Percentiles rank a stretch among this genome's conserved stretches.
Conservation (phyloP, 345 rosid species). For the Leavenworthia alabamica region DNA sequence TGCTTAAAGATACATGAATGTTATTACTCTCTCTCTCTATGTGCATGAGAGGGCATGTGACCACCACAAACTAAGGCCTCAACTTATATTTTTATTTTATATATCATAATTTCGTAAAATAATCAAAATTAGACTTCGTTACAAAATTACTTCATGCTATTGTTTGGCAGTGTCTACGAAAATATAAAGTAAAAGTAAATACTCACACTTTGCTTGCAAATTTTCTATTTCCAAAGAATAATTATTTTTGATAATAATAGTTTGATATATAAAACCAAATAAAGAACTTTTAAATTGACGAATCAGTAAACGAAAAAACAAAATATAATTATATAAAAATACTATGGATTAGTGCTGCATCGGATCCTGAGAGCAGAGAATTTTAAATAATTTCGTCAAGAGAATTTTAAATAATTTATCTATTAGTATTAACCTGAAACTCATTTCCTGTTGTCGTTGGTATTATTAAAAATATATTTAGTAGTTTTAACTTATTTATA, state of each 20-base stretch:
- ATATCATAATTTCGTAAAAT: not conserved
- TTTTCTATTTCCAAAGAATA: constrained; percentile 1
- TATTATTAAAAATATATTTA: not conserved
- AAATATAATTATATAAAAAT: not conserved
- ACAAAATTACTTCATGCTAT: not conserved
- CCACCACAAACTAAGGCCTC: constrained; percentile 31
- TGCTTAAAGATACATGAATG: constrained; percentile 12
- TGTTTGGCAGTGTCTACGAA: constrained; percentile 13
- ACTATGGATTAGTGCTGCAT: constrained; percentile 27
- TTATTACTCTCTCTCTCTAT: no score
- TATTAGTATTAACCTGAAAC: not conserved
- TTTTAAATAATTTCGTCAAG: not conserved
- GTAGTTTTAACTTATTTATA: constrained; percentile 10
- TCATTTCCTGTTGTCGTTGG: not conserved
- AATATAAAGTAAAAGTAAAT: not conserved
- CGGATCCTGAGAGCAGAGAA: constrained; percentile 20
- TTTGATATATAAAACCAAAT: not conserved
- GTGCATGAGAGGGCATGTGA: constrained; percentile 36
- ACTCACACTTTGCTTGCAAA: constrained; percentile 1
- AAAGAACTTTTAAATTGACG: not conserved
- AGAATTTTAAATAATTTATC: not conserved
- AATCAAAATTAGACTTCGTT: constrained; percentile 10
- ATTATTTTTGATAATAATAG: not conserved
- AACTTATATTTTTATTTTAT: not conserved
- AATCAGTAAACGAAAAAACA: not conserved